Base-by-base conservation (phyloP, 1,284 basidiomycete species). In the Limonomyces culmigenus region DNA sequence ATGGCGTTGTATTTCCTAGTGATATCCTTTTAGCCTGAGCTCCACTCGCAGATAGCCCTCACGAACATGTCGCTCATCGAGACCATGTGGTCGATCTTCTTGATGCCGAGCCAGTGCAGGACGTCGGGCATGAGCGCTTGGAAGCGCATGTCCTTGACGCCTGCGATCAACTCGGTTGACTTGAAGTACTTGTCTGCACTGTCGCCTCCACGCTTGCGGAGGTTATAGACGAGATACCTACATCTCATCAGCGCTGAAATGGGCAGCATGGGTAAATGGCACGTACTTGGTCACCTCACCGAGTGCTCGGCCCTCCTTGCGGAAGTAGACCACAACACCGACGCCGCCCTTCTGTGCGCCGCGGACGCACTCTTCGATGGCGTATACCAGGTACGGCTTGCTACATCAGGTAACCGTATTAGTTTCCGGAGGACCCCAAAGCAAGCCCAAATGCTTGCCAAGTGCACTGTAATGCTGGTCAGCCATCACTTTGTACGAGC, bases 51-150 rank as follows among this genome's bases (percentile, higher is more conserved):
- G 13, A 34, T 34, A 8, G 33, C n/a, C n/a, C n/a, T n/a, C n/a
- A n/a, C n/a, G n/a, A n/a, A n/a, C n/a, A n/a, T n/a, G 25, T 27
- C 25, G 25, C 25, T 27, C 25, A 27, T 27, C 25, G 25, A 27
- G 25, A 27, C 25, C 74, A 95, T 76, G 52, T 79, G 79, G 54
- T 87, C 75, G 39, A 95, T 77, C 63, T 86, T 85, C 54, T 55
- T 76, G 51, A 93, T 81, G 0, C 89, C 89, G n/a, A 93, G 57
- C 84, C 87, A 93, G 54, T 89, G 86, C 34, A 97, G 61, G 2
- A 95, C 78, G 52, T 97, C 92, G 2, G 92, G 92, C 91, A 96
- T 95, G 41, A 96, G 64, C 2, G 81, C 86, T 53, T 93, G 88
- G 73, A 92, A 91, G 16, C 89, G 70, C 77, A 91, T 88, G 51